Percentiles rank a stretch among this genome's conserved stretches.
Conservation (phyloP, 2,329 filamentous ascomycete species). For the Clonostachys solani region DNA sequence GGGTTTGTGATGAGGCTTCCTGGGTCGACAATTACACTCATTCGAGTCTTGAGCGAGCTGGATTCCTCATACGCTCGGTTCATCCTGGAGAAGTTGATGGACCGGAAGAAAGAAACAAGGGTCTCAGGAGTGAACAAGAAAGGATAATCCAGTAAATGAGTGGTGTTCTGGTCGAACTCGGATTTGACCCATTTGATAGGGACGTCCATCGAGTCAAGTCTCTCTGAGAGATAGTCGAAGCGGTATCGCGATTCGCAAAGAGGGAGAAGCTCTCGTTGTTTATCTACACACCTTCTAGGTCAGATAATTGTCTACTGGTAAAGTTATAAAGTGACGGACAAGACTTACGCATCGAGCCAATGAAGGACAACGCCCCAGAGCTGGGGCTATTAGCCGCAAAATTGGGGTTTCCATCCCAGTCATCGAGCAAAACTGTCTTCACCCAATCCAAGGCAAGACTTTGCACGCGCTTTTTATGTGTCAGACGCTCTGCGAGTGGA, state of each 20-base stretch:
- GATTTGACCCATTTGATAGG: conserved; percentile 68
- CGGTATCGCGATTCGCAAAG: conserved; percentile 68
- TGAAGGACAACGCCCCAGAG: conserved; percentile 71
- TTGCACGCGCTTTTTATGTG: conserved; percentile 53
- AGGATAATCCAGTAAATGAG: conserved; percentile 76
- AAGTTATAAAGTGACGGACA: background rate
- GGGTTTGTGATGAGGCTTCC: conserved; percentile 50
- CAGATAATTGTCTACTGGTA: background rate
- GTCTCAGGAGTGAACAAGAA: conserved; percentile 73
- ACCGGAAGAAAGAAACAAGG: conserved; percentile 79
- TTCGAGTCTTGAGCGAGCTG: conserved; percentile 49
- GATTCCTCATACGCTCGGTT: conserved; percentile 72
- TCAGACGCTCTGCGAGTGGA: conserved; percentile 11
- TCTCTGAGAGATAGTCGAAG: conserved; percentile 71
- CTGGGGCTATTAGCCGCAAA: conserved; percentile 68
- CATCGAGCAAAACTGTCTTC: conserved; percentile 67
- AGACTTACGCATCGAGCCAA: conserved; percentile 66
- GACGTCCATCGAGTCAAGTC: conserved; percentile 70
- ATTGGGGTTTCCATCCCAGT: conserved; percentile 75
- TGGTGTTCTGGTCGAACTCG: conserved; percentile 52
- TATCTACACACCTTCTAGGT: conserved; percentile 34
- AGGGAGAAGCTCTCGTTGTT: conserved; percentile 58
- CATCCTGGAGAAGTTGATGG: conserved; percentile 86
- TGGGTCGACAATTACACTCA: conserved; percentile 50
- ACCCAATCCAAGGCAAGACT: conserved; percentile 66